Conservation (phyloP, 1,284 basidiomycete species). For the Marasmius sp. region DNA sequence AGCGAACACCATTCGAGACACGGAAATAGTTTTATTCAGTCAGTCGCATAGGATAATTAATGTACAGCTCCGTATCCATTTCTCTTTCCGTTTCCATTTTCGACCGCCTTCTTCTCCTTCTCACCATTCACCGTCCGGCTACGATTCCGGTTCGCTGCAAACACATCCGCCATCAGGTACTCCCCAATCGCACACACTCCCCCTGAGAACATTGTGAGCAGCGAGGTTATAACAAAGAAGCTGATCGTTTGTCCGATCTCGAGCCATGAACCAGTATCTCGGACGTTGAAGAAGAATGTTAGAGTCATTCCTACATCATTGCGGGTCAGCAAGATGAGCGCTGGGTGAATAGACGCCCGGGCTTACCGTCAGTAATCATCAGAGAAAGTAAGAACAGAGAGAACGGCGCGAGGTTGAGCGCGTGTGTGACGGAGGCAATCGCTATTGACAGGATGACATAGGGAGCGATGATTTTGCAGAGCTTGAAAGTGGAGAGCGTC, state of each 20-base stretch:
- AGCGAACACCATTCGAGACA: no score
- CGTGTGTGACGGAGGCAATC: slow-evolving; percentile 68
- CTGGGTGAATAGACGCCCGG: slow-evolving; percentile 1
- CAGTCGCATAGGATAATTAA: background rate
- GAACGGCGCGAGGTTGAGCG: slow-evolving; percentile 70
- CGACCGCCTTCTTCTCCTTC: background rate
- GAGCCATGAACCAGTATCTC: slow-evolving; percentile 84
- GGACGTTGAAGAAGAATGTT: slow-evolving; percentile 83
- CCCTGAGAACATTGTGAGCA: slow-evolving; percentile 78
- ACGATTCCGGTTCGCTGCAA: background rate
- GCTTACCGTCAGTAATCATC: slow-evolving; percentile 70
- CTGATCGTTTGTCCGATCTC: slow-evolving; percentile 89
- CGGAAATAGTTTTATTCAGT: background rate
- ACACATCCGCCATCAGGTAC: slow-evolving; percentile 52
- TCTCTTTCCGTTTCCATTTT: background rate
- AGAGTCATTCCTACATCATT: slow-evolving; percentile 65
- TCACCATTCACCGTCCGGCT: background rate
- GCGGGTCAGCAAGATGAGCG: background rate
- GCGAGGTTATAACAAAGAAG: slow-evolving; percentile 84
- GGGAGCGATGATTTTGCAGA: slow-evolving; percentile 83
- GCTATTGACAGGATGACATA: slow-evolving; percentile 73
- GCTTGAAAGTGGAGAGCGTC: slow-evolving; percentile 34
- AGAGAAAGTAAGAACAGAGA: slow-evolving; percentile 76
- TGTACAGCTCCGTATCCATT: background rate
- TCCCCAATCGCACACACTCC: slow-evolving; percentile 73